These are phyloP conservation scores for Berberis thunbergii DNA, from an alignment of 164 flowering plant genomes.

Conservation along the genomic window DNA sequence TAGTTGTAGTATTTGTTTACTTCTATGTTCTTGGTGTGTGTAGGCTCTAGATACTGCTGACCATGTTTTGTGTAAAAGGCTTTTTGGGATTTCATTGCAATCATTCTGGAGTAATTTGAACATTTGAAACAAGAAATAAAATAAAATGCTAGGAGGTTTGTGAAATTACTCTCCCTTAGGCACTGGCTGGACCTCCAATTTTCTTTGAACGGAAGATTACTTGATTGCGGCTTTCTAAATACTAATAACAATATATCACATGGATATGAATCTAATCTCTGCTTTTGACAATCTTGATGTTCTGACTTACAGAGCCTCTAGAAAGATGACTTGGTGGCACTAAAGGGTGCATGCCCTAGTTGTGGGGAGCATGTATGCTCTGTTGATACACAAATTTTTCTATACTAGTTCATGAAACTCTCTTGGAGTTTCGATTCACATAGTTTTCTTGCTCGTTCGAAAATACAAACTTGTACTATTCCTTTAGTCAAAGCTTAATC, in stretches of 20 bases:
- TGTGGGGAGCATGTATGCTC: conserved; percentile 82
- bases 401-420: background rate
- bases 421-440: conserved; percentile 1
- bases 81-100: too few relatives aligned
- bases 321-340: conserved; percentile 87
- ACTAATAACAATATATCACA: background rate
- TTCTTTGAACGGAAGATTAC: too few relatives aligned
- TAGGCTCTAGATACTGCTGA: too few relatives aligned
- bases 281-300: conserved; percentile 18
- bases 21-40: too few relatives aligned
- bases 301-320: conserved; percentile 54
- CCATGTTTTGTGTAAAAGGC: too few relatives aligned
- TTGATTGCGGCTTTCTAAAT: too few relatives aligned
- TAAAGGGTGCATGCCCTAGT: conserved; percentile 88
- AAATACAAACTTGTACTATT: background rate
- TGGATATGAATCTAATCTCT: background rate
- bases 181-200: too few relatives aligned
- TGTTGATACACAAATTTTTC: background rate
- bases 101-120: too few relatives aligned
- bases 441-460: background rate
- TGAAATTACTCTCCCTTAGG: too few relatives aligned
- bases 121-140: too few relatives aligned
- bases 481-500: background rate
- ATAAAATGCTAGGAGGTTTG: too few relatives aligned
- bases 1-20: too few relatives aligned